Conservation (phyloP, 306 rosid genomes). For the Pyrus bretschneideri region DNA sequence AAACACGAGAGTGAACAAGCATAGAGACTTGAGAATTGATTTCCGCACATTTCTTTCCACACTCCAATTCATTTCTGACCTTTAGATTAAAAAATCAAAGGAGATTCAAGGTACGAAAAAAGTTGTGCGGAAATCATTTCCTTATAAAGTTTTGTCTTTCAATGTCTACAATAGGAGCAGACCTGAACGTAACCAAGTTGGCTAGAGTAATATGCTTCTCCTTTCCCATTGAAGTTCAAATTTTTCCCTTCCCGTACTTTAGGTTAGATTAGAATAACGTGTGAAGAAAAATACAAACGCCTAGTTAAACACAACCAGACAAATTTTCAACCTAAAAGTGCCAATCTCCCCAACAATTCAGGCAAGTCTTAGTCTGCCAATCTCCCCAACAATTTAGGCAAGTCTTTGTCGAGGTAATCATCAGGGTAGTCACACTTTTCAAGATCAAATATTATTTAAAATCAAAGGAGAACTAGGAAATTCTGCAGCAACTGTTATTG, state of each 20-base stretch:
- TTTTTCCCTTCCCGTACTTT: no score
- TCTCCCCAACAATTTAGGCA: not conserved
- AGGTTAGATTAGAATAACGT: no score
- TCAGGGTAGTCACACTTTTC: not conserved
- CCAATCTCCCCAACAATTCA: not conserved
- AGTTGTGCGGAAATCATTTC: not conserved
- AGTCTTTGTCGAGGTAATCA: not conserved
- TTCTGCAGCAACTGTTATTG: not conserved
- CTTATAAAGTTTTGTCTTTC: not conserved
- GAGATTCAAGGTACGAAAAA: not conserved
- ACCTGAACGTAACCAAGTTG: not conserved
- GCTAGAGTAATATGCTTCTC: no score
- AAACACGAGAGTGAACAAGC: not conserved
- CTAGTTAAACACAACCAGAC: not conserved
- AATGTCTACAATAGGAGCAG: not conserved
- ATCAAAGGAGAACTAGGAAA: not conserved
- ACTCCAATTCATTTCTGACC: no score
- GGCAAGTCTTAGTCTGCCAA: not conserved
- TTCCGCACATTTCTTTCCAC: not conserved
- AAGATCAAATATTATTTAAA: not conserved
- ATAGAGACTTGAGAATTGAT: not conserved
- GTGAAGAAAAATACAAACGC: not conserved
- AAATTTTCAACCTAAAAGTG: constrained; percentile 1
- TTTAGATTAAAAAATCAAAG: no score
- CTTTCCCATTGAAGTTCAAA: no score